phyloP scores from a whole-genome alignment of 306 rosid species.

The Pachyrhizus erosus region DNA sequence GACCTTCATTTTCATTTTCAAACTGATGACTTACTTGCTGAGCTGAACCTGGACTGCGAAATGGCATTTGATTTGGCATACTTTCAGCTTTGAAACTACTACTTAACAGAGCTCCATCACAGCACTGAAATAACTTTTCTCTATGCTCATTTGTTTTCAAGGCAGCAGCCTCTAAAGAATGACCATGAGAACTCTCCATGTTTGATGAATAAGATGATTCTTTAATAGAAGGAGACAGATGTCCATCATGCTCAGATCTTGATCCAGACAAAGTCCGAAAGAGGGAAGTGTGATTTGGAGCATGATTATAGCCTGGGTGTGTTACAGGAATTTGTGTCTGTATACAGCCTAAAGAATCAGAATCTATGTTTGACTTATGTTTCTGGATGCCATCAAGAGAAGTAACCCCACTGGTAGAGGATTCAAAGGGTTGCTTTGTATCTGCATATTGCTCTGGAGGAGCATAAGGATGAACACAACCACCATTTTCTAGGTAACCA shows the following conservation, averaged over 20 bases:
- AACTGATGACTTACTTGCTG: constrained; percentile 55
- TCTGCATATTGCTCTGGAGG: constrained; percentile 47
- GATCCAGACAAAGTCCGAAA: constrained; percentile 52
- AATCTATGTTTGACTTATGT: constrained; percentile 44
- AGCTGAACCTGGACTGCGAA: constrained; percentile 48
- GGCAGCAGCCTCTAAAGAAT: constrained; percentile 52
- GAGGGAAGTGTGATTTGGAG: constrained; percentile 44
- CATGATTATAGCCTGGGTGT: constrained; percentile 44
- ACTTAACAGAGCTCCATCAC: constrained; percentile 45
- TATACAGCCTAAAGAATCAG: constrained; percentile 51
- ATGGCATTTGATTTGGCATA: constrained; percentile 44
- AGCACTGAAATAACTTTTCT: constrained; percentile 44
- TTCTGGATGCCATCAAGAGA: constrained; percentile 51
- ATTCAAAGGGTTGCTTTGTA: constrained; percentile 46
- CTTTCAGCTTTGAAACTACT: constrained; percentile 51
- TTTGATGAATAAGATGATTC: constrained; percentile 68
- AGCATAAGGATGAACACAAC: constrained; percentile 44
- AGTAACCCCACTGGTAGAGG: constrained; percentile 49
- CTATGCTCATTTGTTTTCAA: constrained; percentile 48
- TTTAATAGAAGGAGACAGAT: constrained; percentile 54
- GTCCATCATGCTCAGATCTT: constrained; percentile 48
- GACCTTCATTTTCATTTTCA: constrained; percentile 72
- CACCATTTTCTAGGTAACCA: constrained; percentile 48
- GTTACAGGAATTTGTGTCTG: constrained; percentile 40
- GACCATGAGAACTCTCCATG: constrained; percentile 59